phyloP scores from a whole-genome alignment of 495 filamentous ascomycete genomes.

The Daldinia childiae region DNA sequence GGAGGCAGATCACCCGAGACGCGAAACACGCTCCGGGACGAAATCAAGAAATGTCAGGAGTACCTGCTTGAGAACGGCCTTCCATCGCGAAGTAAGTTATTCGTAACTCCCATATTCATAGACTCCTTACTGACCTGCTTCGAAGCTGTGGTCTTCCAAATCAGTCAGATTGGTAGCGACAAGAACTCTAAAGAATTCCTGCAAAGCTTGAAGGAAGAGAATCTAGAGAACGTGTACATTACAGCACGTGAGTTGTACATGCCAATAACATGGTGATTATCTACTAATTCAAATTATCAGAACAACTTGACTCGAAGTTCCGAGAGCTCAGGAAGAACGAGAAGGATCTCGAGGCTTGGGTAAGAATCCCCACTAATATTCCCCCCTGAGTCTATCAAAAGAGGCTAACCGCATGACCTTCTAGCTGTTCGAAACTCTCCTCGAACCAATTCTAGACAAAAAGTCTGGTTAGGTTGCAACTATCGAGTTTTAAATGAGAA shows the following conservation, averaged over 20 bases:
- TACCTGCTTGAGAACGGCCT: slow-evolving; percentile 30
- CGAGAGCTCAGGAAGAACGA: slow-evolving; percentile 32
- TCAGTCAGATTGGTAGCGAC: slow-evolving; percentile 38
- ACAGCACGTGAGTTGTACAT: slow-evolving; percentile 24
- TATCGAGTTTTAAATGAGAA: background rate
- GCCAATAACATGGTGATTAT: background rate
- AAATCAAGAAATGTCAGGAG: slow-evolving; percentile 28
- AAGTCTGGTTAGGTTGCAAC: background rate
- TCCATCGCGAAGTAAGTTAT: slow-evolving; percentile 21
- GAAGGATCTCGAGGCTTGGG: slow-evolving; percentile 36
- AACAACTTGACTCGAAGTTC: slow-evolving; percentile 32
- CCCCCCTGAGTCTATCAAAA: background rate
- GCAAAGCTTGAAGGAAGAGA: slow-evolving; percentile 28
- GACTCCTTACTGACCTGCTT: background rate
- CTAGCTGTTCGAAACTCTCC: slow-evolving; percentile 33
- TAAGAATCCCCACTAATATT: slow-evolving; percentile 3
- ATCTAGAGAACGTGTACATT: slow-evolving; percentile 38
- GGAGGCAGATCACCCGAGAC: slow-evolving; percentile 17
- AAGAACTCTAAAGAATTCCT: slow-evolving; percentile 24
- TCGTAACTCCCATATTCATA: background rate
- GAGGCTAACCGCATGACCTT: slow-evolving; percentile 11
- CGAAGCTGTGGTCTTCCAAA: slow-evolving; percentile 37
- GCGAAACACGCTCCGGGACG: slow-evolving; percentile 21
- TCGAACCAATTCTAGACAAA: slow-evolving; percentile 32
- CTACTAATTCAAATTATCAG: slow-evolving; percentile 1